Evolutionary conservation across 1,284 basidiomycete genomes (phyloP).

Genomic region (Fistulinella staudtii): DNA sequence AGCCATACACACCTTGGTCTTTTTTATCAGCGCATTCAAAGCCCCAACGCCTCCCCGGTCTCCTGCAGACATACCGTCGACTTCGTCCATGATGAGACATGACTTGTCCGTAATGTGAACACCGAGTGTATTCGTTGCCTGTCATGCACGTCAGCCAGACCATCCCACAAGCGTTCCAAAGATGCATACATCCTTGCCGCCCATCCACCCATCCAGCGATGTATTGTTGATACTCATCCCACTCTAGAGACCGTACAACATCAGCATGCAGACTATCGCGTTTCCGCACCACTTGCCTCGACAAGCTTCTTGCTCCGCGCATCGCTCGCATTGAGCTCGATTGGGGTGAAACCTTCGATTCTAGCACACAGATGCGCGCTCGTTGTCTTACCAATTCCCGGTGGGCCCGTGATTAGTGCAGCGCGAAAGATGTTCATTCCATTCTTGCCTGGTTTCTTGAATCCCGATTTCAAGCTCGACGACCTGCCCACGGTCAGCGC

Average conservation of each 20-base stretch:
- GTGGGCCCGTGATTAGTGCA: slow-evolving; percentile 88
- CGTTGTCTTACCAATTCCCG: slow-evolving; percentile 98
- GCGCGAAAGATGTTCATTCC: slow-evolving; percentile 86
- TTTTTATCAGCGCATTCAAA: slow-evolving; percentile 88
- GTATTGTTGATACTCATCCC: slow-evolving; percentile 86
- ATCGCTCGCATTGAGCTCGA: slow-evolving; percentile 97
- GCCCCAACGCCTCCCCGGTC: slow-evolving; percentile 96
- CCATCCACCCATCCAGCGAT: slow-evolving; percentile 86
- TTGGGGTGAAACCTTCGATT: slow-evolving; percentile 83
- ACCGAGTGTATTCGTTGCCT: slow-evolving; percentile 66
- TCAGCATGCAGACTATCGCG: neutral
- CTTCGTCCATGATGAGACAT: slow-evolving; percentile 98
- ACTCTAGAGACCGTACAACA: slow-evolving; percentile 43
- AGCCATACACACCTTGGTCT: slow-evolving; percentile 69
- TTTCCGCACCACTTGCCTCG: slow-evolving; percentile 51
- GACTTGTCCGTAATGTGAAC: slow-evolving; percentile 74
- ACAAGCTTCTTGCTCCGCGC: slow-evolving; percentile 94
- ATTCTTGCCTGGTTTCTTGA: slow-evolving; percentile 94
- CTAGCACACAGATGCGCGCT: slow-evolving; percentile 92
- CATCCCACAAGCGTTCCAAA: neutral
- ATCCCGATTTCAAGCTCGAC: slow-evolving; percentile 64
- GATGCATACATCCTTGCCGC: slow-evolving; percentile 48
- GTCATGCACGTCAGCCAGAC: neutral
- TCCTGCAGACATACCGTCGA: slow-evolving; percentile 98
- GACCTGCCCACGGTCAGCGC: slow-evolving; percentile 48